Base-by-base conservation (phyloP, 305 asterid species). In the Solanum aculeatissimum region DNA sequence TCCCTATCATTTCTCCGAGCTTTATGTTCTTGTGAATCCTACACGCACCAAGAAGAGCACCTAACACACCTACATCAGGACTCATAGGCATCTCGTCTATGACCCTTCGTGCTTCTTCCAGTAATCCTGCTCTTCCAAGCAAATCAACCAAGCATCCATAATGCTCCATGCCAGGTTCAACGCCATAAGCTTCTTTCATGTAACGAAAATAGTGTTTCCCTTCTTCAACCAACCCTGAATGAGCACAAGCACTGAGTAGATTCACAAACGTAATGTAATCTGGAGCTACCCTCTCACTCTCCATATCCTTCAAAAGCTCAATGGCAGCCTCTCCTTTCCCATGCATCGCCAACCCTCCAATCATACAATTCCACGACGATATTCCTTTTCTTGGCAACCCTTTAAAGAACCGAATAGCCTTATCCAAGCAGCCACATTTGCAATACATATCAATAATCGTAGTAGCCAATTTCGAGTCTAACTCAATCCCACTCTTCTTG, bases 41-140 rank as follows among this genome's bases (percentile, higher is more conserved):
- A 72, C 94, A 92, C 25, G 95, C 97, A 19, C 97, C 95, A n/a
- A 93, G 90, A 88, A 93, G 91, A 42, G 97, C 95, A 21, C 97
- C 95, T 77, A 93, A 80, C 53, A 93, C 95, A 49, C 93, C 91
- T 0, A 85, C 93, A 79, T 93, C 91, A 1, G 95, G 87, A 35
- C 85, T 91, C 89, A 90, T 89, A 23, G 93, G 97, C 97, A 93
- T 93, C 2, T 85, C 84, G 4, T 85, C 32, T 51, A 92, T 85
- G 27, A 90, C 91, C 40, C 80, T 72, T 81, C 29, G 87, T 11
- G 95, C 95, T 82, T 92, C 93, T 12, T 85, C 94, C 13, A 93
- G 74, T 53, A 92, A 85, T 62, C 95, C 95, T 1, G 95, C 94
- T 83, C 97, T 68, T 18, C 97, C 97, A 2, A 93, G 87, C 86